Base-by-base conservation (phyloP, 805 yeast genomes). In the Metschnikowia vanudenii region DNA sequence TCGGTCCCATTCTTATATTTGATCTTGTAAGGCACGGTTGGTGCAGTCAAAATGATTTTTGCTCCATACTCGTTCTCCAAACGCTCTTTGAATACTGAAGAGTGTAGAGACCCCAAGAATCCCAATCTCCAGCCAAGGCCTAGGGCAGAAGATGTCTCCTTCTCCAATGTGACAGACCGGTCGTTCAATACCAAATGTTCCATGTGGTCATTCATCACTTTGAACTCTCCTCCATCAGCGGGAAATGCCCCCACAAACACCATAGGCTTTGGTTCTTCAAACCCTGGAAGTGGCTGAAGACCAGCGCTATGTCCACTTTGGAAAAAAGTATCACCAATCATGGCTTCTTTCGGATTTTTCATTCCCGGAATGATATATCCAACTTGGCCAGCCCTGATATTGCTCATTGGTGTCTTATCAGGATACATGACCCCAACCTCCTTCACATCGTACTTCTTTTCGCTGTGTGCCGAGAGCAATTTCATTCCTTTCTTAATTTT, bases 71-170 rank as follows among this genome's bases (percentile, higher is more conserved):
- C 99, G 52, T 87, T 88, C 56, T 90, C 96, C 47, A 92, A 71
- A 41, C 99, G 73, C 57, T 94, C 97, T 58, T 86, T 85, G 67
- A 92, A 92, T 1, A 92, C 97, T 9, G 96, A 85, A 0, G 98
- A 97, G 70, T 92, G 99, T 29, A 92, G 68, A 0, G 97, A 88
- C 0, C 99, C 99, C 26, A 92, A 69, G 61, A 92, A 92, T 1
- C 99, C 99, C 30, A 92, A 69, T 65, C 98, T 80, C 99, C 99
- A 92, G 30, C 99, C 99, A 59, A 91, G 94, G 0, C 99, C 99
- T 47, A 92, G 71, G 0, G 98, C 98, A 60, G 84, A 86, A 0
- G 97, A 91, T 0, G 96, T 88, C 58, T 92, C 97, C 57, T 91
- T 81, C 57, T 87, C 90, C 41, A 92, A 73, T 0, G 94, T 81